Evolutionary conservation across 164 flowering plant species (phyloP).

Genomic region (Euptelea pleiosperma): DNA sequence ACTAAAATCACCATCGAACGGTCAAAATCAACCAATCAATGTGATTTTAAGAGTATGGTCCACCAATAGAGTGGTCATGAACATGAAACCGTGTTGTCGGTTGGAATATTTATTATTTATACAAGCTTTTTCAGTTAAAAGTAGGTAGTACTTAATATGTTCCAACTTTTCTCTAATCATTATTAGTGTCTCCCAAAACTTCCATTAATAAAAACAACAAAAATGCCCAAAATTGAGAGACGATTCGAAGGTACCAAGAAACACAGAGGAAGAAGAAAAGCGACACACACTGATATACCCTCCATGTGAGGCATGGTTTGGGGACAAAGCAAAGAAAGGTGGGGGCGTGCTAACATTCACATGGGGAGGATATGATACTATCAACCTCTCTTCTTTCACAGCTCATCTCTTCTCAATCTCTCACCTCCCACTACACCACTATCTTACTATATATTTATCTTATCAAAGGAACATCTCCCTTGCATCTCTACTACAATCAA

Average conservation of each 20-base stretch:
- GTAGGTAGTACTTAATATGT: no score
- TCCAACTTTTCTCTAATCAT: constrained; percentile 13
- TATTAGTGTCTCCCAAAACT: constrained; percentile 5
- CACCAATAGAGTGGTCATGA: no score
- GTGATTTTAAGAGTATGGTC: no score
- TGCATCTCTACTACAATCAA: not conserved
- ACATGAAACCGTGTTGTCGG: no score
- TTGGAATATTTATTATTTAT: no score
- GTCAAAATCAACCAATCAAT: no score
- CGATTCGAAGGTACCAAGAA: constrained; percentile 8
- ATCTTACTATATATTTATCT: constrained; percentile 1
- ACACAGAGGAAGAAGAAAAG: no score
- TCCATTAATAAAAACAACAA: constrained; percentile 1
- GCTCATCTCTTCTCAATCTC: constrained; percentile 11
- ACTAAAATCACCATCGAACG: no score
- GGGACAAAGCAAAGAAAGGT: constrained; percentile 42
- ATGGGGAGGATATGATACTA: constrained; percentile 26
- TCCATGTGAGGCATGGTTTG: constrained; percentile 50
- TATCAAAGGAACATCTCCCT: constrained; percentile 2
- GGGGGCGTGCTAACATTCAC: constrained; percentile 40
- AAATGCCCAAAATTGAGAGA: constrained; percentile 7
- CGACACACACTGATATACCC: no score
- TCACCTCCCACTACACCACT: constrained; percentile 2
- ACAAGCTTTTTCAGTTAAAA: no score
- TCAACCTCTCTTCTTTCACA: constrained; percentile 13